Percentiles rank a stretch among this genome's conserved stretches.
These are phyloP conservation scores for Trapa incisa DNA, from an alignment of 345 rosid genomes.

Conservation along the genomic window DNA sequence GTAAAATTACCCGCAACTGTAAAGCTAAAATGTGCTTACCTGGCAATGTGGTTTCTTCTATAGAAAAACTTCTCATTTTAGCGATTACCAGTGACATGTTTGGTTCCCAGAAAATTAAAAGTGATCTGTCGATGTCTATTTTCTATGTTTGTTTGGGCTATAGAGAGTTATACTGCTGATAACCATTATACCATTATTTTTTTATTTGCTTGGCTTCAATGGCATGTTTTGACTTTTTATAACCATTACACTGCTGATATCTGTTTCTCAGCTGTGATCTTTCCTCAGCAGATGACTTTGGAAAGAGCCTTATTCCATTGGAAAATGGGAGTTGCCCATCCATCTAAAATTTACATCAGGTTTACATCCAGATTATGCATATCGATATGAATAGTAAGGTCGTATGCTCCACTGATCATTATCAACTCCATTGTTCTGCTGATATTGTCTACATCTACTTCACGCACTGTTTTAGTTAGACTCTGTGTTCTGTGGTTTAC, in stretches of 20 bases:
- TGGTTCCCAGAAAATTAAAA: neutral
- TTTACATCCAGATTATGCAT: neutral
- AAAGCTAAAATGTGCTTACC: too few species aligned
- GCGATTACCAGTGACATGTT: too few species aligned
- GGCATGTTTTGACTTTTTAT: too few species aligned
- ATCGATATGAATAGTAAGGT: neutral
- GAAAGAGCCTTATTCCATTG: neutral
- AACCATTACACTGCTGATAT: neutral
- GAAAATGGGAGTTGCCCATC: neutral
- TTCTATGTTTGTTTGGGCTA: neutral
- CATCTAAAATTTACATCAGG: neutral
- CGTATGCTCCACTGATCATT: too few species aligned
- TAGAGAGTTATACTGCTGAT: too few species aligned
- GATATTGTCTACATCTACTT: neutral
- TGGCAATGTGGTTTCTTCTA: too few species aligned
- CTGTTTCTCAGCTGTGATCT: neutral
- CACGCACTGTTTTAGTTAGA: neutral
- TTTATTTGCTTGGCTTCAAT: neutral
- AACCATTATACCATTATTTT: too few species aligned
- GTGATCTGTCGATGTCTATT: neutral
- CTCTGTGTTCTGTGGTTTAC: too few species aligned
- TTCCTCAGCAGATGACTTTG: neutral
- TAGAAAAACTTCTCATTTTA: too few species aligned
- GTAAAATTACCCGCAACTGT: too few species aligned
- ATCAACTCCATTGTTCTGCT: neutral